Percentiles rank a stretch among this genome's conserved stretches.
Conservation (phyloP, 495 filamentous ascomycete species). For the Penicillium longicatenatum region DNA sequence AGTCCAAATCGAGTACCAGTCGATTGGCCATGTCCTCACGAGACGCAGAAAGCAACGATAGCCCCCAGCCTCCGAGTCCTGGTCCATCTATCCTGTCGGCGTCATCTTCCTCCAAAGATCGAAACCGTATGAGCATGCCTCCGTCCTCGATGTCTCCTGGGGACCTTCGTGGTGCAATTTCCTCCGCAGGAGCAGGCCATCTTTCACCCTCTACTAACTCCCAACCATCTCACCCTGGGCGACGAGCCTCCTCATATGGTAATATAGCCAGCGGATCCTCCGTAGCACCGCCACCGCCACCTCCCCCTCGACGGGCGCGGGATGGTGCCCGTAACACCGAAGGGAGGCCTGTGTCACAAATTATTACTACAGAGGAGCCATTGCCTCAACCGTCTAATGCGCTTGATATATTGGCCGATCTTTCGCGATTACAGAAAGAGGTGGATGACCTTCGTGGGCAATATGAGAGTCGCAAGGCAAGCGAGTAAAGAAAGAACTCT, state of each 20-base stretch:
- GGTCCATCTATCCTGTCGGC: conserved; percentile 21
- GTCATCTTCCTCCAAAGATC: conserved; percentile 16
- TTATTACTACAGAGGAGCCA: conserved; percentile 21
- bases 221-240: conserved; percentile 14
- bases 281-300: conserved; percentile 54
- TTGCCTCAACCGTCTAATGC: conserved; percentile 39
- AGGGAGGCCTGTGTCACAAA: conserved; percentile 23
- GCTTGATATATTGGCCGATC: conserved; percentile 65
- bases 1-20: conserved; percentile 35
- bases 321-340: conserved; percentile 54
- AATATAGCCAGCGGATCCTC: conserved; percentile 36
- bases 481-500: conserved; percentile 13
- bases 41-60: conserved; percentile 26
- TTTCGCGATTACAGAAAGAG: conserved; percentile 67
- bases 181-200: conserved; percentile 10
- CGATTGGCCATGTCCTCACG: conserved; percentile 34
- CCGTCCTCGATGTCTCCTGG: conserved; percentile 20
- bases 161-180: conserved; percentile 10
- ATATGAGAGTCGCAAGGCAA: conserved; percentile 43
- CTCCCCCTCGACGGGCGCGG: conserved; percentile 60
- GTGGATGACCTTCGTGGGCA: conserved; percentile 69
- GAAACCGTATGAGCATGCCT: conserved; percentile 30
- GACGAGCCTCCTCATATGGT: conserved; percentile 27
- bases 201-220: conserved; percentile 10
- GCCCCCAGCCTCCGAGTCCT: conserved; percentile 39